Percentiles rank a stretch among this genome's conserved stretches.
These are phyloP conservation scores for Inonotus hispidus DNA, from an alignment of 1,284 basidiomycete species.

Conservation along the genomic window DNA sequence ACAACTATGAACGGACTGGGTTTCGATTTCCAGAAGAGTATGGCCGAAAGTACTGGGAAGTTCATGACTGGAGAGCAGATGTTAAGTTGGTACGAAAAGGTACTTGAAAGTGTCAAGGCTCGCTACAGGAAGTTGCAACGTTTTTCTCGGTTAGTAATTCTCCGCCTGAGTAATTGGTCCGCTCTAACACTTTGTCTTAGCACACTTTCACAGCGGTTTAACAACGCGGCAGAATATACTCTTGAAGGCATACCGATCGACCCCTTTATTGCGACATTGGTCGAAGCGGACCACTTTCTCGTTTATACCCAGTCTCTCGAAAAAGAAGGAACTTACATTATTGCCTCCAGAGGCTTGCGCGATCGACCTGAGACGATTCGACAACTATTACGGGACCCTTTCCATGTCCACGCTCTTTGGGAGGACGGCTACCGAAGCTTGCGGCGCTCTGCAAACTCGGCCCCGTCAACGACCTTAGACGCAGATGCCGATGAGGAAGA, in stretches of 20 bases:
- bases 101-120: constrained; percentile 89
- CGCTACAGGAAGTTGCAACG: constrained; percentile 93
- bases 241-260: constrained; percentile 80
- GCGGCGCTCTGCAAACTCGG: constrained; percentile 25
- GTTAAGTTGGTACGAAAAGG: constrained; percentile 86
- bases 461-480: constrained; percentile 39
- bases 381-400: constrained; percentile 81
- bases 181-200: constrained; percentile 33
- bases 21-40: constrained; percentile 13
- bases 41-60: constrained; percentile 17
- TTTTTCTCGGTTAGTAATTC: constrained; percentile 68
- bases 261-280: constrained; percentile 74
- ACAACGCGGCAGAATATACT: constrained; percentile 93
- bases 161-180: neutral
- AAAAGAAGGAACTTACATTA: constrained; percentile 89
- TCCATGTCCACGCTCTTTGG: constrained; percentile 62
- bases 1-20: constrained; percentile 13
- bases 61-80: constrained; percentile 79
- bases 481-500: constrained; percentile 50
- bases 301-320: constrained; percentile 91
- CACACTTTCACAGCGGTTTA: constrained; percentile 80
- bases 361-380: constrained; percentile 80
- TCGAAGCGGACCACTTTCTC: constrained; percentile 89
- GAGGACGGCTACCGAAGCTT: constrained; percentile 50
- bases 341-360: constrained; percentile 81